Base-by-base conservation (phyloP, 164 flowering plant genomes). In the Protea cynaroides region DNA sequence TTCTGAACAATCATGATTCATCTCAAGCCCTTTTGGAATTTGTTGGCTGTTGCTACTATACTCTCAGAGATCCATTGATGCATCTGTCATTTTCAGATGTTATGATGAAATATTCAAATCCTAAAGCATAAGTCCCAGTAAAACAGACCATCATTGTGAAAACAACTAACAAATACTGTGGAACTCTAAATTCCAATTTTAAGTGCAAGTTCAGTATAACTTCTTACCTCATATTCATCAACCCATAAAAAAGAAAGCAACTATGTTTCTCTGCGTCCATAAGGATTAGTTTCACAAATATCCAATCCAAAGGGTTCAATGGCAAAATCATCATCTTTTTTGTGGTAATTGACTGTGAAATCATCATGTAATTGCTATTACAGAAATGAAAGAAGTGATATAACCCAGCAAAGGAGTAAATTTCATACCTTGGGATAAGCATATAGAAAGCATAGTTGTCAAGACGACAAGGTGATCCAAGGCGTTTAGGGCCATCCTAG, bases 351-450 rank as follows among this genome's bases (percentile, higher is more conserved):
- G 52, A 40, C 6, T 7, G 13, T 7, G 12, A 13, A 38, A 47
- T 21, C 21, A 58, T 34, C 52, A 21, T 53, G n/a, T 8, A 57
- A 14, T 58, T 18, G 2, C 47, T 18, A 17, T 4, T 49, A 22
- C 9, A 49, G 18, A 11, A 8, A 43, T 11, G 56, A 25, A n/a
- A 13, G 46, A 17, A 46, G 34, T 29, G 34, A 60, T 37, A n/a
- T 8, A 59, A 5, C 47, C 38, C 4, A 36, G 54, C 23, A 40
- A 52, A 50, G 1, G 21, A 25, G 22, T n/a, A 62, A n/a, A 25
- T 60, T 25, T 50, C 80, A 49, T 69, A 93, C 98, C 98, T 93
- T 86, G 13, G 98, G 98, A 70, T 90, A 93, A 40, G 92, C 73
- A 66, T 84, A 89, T 25, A 93, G 83, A n/a, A n/a, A n/a, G n/a